These are phyloP conservation scores for Globisporangium megalacanthum DNA, from an alignment of 352 stramenopile species.

Conservation along the genomic window DNA sequence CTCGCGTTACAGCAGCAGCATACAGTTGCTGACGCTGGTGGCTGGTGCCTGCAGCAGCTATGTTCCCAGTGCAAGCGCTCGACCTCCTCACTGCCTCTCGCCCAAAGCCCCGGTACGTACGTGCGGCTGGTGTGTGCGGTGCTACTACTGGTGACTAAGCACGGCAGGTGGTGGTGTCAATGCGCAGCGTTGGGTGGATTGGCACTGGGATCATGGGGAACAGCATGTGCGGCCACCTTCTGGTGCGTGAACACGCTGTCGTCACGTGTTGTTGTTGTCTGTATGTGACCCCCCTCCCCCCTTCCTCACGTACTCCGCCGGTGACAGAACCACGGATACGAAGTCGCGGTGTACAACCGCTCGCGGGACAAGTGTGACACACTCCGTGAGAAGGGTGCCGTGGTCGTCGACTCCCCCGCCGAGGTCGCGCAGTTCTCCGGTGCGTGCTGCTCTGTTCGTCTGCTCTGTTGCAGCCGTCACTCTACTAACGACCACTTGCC, in stretches of 20 bases:
- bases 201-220: constrained; percentile 86
- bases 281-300: no score
- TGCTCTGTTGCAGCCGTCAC: no score
- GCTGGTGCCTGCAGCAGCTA: constrained; percentile 15
- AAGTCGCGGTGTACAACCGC: constrained; percentile 84
- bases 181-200: constrained; percentile 74
- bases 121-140: no score
- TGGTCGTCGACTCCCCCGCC: constrained; percentile 61
- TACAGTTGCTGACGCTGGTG: no score
- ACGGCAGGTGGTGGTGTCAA: constrained; percentile 3
- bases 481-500: no score
- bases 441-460: constrained; percentile 7
- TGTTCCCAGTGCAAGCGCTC: constrained; percentile 55
- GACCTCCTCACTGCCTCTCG: constrained; percentile 52
- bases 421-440: constrained; percentile 76
- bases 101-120: constrained; percentile 48
- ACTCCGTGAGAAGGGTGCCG: constrained; percentile 71
- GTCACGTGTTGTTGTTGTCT: no score
- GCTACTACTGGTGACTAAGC: no score
- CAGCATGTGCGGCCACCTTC: constrained; percentile 85
- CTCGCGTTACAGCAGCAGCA: not conserved
- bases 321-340: constrained; percentile 68
- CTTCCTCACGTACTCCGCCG: no score
- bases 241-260: constrained; percentile 34
- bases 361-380: constrained; percentile 75